These are phyloP conservation scores for Santalum album DNA, from an alignment of 164 flowering plant genomes.

Conservation along the genomic window DNA sequence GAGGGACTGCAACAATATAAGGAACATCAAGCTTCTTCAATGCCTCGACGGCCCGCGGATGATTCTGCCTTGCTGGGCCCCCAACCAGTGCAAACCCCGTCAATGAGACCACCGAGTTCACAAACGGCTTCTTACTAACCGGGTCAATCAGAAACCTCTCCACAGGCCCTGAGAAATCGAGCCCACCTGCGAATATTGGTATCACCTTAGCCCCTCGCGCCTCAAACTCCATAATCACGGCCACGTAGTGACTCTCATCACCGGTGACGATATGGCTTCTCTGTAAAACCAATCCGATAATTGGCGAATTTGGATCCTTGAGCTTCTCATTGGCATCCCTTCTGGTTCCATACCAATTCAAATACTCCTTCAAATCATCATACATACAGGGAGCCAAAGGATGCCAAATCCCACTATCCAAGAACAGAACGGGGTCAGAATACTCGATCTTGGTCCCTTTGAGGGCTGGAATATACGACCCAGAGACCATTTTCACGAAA, in stretches of 20 bases:
- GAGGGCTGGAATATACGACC: conserved; percentile 87
- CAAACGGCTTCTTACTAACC: conserved; percentile 64
- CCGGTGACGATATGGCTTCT: conserved; percentile 98
- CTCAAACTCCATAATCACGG: conserved; percentile 97
- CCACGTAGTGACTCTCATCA: conserved; percentile 95
- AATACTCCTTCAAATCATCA: conserved; percentile 95
- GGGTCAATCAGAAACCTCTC: conserved; percentile 80
- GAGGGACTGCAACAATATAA: conserved; percentile 86
- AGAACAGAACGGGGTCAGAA: conserved; percentile 85
- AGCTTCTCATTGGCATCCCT: conserved; percentile 78
- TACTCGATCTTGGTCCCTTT: conserved; percentile 69
- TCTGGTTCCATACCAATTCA: conserved; percentile 94
- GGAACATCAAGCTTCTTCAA: conserved; percentile 93
- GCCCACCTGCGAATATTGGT: conserved; percentile 93
- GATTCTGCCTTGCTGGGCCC: conserved; percentile 98
- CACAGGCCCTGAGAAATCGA: conserved; percentile 91
- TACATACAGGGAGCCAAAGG: conserved; percentile 97
- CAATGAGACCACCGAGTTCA: conserved; percentile 71
- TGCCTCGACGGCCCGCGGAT: conserved; percentile 90
- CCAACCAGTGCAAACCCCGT: conserved; percentile 98
- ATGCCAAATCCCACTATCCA: conserved; percentile 96
- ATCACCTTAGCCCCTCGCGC: conserved; percentile 92
- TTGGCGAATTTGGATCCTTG: conserved; percentile 58
- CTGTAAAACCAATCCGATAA: conserved; percentile 73
- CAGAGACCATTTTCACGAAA: conserved; percentile 89